phyloP scores from a whole-genome alignment of 164 flowering plant species.

The Taxillus chinensis region DNA sequence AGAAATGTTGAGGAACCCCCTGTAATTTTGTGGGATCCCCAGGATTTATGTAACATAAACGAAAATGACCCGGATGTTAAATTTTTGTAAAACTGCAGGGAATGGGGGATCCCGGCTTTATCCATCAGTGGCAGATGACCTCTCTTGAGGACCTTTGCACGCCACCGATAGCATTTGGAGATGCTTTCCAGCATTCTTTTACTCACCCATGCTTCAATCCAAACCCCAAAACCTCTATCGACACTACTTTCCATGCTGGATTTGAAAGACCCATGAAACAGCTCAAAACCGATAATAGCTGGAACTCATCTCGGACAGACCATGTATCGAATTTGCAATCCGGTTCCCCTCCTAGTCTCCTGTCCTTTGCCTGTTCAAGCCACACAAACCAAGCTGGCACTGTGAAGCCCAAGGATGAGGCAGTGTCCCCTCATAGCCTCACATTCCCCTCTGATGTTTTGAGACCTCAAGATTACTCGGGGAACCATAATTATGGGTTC shows the following conservation, averaged over 20 bases:
- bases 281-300: slow-evolving; percentile 29
- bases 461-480: slow-evolving; percentile 21
- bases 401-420: slow-evolving; percentile 46
- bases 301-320: slow-evolving; percentile 27
- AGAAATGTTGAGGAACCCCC: background rate
- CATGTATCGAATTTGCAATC: slow-evolving; percentile 17
- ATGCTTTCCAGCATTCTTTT: slow-evolving; percentile 25
- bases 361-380: slow-evolving; percentile 22
- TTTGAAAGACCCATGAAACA: slow-evolving; percentile 38
- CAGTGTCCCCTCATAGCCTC: slow-evolving; percentile 10
- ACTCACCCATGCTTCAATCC: slow-evolving; percentile 19
- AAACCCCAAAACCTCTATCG: slow-evolving; percentile 11
- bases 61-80: background rate
- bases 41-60: background rate
- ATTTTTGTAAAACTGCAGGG: background rate
- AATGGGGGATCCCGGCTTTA: slow-evolving; percentile 17
- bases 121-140: slow-evolving; percentile 33
- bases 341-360: slow-evolving; percentile 18
- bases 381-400: slow-evolving; percentile 15
- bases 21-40: too few species aligned
- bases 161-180: slow-evolving; percentile 33
- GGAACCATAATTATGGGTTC: slow-evolving; percentile 21
- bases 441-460: slow-evolving; percentile 20
- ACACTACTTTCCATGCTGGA: slow-evolving; percentile 2
- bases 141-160: slow-evolving; percentile 33